Evolutionary conservation across 306 rosid species (phyloP).

Genomic region (Rosa lucieae): DNA sequence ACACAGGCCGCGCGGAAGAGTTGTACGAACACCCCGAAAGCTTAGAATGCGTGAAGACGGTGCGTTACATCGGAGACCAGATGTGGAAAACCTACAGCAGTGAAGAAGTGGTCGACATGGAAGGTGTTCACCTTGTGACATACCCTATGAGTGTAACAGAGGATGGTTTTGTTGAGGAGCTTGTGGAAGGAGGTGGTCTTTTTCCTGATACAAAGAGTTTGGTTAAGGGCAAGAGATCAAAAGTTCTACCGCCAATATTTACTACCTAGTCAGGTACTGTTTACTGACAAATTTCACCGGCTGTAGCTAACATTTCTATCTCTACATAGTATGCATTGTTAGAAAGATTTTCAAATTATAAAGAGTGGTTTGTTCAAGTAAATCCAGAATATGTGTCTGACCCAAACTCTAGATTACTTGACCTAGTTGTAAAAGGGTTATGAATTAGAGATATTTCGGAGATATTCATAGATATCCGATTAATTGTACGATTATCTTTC

Average conservation of each 20-base stretch:
- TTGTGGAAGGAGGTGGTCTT: slow-evolving; percentile 33
- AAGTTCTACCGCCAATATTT: slow-evolving; percentile 47
- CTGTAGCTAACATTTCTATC: not conserved
- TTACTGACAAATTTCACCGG: not conserved
- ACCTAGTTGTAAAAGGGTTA: too few species aligned
- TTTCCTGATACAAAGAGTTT: slow-evolving; percentile 70
- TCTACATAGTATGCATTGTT: too few species aligned
- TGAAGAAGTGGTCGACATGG: slow-evolving; percentile 66
- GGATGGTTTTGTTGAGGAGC: slow-evolving; percentile 58
- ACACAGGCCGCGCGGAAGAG: slow-evolving; percentile 45
- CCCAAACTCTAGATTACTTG: too few species aligned
- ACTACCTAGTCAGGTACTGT: slow-evolving; percentile 47
- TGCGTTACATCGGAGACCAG: slow-evolving; percentile 51
- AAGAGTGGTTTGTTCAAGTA: too few species aligned
- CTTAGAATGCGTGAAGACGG: slow-evolving; percentile 34
- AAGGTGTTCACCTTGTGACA: slow-evolving; percentile 69
- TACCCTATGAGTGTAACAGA: slow-evolving; percentile 56
- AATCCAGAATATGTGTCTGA: too few species aligned
- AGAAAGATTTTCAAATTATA: too few species aligned
- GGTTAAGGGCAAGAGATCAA: slow-evolving; percentile 63
- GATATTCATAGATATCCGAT: too few species aligned
- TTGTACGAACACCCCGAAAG: slow-evolving; percentile 42
- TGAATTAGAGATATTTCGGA: too few species aligned
- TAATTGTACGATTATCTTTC: too few species aligned
- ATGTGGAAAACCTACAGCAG: slow-evolving; percentile 61